Conservation (phyloP, 2,329 filamentous ascomycete species). For the Alternaria tenuissima region DNA sequence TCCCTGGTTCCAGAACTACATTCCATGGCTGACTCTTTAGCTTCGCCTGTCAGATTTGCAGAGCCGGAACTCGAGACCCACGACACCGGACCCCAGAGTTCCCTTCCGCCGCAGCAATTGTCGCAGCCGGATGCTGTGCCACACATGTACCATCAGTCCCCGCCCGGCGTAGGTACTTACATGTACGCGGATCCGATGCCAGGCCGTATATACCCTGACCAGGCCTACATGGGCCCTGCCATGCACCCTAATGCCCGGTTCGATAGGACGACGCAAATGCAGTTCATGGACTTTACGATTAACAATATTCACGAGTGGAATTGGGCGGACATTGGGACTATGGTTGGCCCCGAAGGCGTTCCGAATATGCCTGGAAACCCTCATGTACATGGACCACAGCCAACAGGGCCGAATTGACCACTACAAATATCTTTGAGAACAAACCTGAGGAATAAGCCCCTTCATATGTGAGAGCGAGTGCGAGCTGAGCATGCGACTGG, state of each 20-base stretch:
- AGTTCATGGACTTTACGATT: conserved; percentile 49
- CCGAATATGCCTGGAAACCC: conserved; percentile 17
- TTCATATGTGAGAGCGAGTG: background rate
- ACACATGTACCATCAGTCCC: conserved; percentile 33
- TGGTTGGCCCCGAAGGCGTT: conserved; percentile 34
- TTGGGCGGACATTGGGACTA: conserved; percentile 43
- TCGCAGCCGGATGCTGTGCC: conserved; percentile 20
- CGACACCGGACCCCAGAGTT: conserved; percentile 5
- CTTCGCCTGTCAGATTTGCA: conserved; percentile 17
- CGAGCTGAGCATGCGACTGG: background rate
- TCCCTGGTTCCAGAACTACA: conserved; percentile 49
- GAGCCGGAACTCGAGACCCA: conserved; percentile 16
- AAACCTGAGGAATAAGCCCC: background rate
- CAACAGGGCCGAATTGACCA: conserved; percentile 12
- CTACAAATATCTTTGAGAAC: background rate
- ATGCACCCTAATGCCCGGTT: conserved; percentile 30
- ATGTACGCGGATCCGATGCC: conserved; percentile 40
- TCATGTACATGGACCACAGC: conserved; percentile 14
- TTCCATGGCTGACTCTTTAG: conserved; percentile 42
- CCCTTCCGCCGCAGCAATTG: conserved; percentile 21
- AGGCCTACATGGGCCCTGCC: conserved; percentile 22
- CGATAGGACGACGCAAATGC: conserved; percentile 42
- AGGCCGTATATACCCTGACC: conserved; percentile 33
- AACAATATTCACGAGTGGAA: conserved; percentile 49
- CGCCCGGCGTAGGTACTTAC: conserved; percentile 39